These are phyloP conservation scores for Dactylellina sp. DNA, from an alignment of 2,329 filamentous ascomycete species.

Conservation along the genomic window DNA sequence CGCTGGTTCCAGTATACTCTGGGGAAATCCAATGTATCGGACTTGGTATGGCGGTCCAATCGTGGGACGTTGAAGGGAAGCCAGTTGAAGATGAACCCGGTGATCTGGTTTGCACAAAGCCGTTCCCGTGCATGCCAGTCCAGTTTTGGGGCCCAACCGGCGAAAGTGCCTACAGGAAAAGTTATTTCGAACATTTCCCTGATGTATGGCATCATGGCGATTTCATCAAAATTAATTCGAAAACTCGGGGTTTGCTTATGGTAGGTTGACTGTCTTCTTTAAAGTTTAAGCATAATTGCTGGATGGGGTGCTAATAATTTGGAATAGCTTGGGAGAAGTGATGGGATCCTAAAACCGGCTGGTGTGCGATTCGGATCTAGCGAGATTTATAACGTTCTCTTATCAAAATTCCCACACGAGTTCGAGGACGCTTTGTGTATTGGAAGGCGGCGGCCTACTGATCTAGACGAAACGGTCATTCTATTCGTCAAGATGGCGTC, in stretches of 20 bases:
- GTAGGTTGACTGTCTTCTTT: slow-evolving; percentile 70
- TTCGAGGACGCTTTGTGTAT: slow-evolving; percentile 90
- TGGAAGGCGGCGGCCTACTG: slow-evolving; percentile 76
- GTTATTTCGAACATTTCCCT: slow-evolving; percentile 88
- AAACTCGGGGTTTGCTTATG: slow-evolving; percentile 85
- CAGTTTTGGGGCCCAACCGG: slow-evolving; percentile 84
- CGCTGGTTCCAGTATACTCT: slow-evolving; percentile 76
- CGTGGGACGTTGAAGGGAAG: slow-evolving; percentile 68
- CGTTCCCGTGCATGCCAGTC: slow-evolving; percentile 91
- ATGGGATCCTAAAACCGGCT: slow-evolving; percentile 89
- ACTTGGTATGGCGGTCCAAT: slow-evolving; percentile 80
- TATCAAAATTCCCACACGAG: slow-evolving; percentile 81
- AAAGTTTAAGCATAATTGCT: not conserved
- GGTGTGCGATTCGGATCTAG: slow-evolving; percentile 93
- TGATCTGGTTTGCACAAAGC: slow-evolving; percentile 85
- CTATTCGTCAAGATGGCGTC: slow-evolving; percentile 82
- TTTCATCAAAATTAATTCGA: slow-evolving; percentile 79
- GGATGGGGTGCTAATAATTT: not conserved
- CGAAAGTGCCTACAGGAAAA: slow-evolving; percentile 79
- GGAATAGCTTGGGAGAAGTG: slow-evolving; percentile 70
- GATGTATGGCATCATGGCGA: slow-evolving; percentile 91
- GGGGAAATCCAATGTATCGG: slow-evolving; percentile 83
- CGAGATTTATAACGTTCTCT: slow-evolving; percentile 95
- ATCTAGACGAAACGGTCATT: slow-evolving; percentile 86
- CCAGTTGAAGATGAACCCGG: slow-evolving; percentile 75